phyloP scores from a whole-genome alignment of 192 early-diverging fungal species.

The Coemansia sp. region DNA sequence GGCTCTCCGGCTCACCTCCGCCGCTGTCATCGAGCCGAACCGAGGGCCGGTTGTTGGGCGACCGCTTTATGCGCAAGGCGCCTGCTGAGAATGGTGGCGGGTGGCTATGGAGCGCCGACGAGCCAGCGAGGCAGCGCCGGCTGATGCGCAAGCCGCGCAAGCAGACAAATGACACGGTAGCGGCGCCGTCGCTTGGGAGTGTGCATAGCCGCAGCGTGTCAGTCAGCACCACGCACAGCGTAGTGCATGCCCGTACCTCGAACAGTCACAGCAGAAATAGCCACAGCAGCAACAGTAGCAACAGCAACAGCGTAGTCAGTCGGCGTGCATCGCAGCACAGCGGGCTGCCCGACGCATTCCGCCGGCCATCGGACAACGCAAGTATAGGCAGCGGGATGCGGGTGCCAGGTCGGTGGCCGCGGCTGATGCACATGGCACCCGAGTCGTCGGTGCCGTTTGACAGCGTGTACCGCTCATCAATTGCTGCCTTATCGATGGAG shows the following conservation, averaged over 20 bases:
- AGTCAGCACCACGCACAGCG: constrained; percentile 25
- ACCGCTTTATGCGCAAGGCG: constrained; percentile 29
- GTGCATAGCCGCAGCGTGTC: constrained; percentile 23
- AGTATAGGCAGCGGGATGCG: neutral
- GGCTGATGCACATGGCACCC: constrained; percentile 25
- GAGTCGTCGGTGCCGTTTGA: constrained; percentile 34
- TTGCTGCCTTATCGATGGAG: constrained; percentile 36
- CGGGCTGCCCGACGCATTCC: neutral
- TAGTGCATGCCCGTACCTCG: constrained; percentile 15
- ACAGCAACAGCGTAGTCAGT: neutral
- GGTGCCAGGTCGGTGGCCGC: constrained; percentile 2
- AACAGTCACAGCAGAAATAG: constrained; percentile 18
- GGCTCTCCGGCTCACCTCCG: constrained; percentile 19
- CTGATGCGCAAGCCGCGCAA: constrained; percentile 40
- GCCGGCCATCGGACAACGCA: constrained; percentile 19
- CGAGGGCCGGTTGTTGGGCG: constrained; percentile 18
- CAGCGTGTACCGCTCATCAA: constrained; percentile 21
- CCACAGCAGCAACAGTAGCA: neutral
- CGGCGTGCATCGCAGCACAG: constrained; percentile 12
- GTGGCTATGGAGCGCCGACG: neutral
- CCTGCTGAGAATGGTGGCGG: neutral
- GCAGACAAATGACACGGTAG: neutral
- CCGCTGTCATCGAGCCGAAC: constrained; percentile 9
- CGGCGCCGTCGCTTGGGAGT: constrained; percentile 8
- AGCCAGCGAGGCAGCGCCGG: constrained; percentile 14